A percentile compares a stretch with the other conserved stretches of the same genome.
phyloP scores from a whole-genome alignment of 2,329 filamentous ascomycete genomes.

The Zymoseptoria brevis region DNA sequence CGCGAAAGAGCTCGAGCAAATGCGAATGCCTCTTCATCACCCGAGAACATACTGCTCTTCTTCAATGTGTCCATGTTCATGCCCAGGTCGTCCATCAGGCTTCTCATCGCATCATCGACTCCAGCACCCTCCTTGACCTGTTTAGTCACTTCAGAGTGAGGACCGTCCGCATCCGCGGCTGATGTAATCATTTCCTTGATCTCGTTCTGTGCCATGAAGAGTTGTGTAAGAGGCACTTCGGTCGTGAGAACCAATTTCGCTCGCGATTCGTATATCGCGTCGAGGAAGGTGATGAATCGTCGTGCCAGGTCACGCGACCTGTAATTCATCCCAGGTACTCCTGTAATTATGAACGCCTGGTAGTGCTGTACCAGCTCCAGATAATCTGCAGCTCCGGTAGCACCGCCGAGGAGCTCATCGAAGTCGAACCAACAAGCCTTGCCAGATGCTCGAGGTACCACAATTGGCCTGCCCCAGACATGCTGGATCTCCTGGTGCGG shows the following conservation, averaged over 20 bases:
- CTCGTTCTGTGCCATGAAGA: conserved; percentile 53
- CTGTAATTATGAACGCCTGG: conserved; percentile 84
- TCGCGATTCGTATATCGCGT: conserved; percentile 85
- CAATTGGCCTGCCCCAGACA: conserved; percentile 88
- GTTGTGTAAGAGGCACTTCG: conserved; percentile 71
- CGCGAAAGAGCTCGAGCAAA: conserved; percentile 83
- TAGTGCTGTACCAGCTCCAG: conserved; percentile 85
- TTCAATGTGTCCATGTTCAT: conserved; percentile 79
- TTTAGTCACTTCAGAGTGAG: conserved; percentile 16
- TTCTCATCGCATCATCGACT: conserved; percentile 63
- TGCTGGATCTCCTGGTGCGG: conserved; percentile 71
- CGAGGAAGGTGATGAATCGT: conserved; percentile 69
- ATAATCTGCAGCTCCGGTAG: conserved; percentile 91
- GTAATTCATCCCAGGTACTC: conserved; percentile 85
- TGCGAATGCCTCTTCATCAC: conserved; percentile 93
- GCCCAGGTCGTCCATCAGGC: conserved; percentile 79
- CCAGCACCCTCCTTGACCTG: conserved; percentile 31
- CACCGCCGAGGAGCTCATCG: conserved; percentile 77
- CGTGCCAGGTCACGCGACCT: conserved; percentile 78
- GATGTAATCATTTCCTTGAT: conserved; percentile 39
- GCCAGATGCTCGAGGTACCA: conserved; percentile 80
- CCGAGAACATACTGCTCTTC: conserved; percentile 77
- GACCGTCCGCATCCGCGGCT: conserved; percentile 21
- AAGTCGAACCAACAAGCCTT: conserved; percentile 87
- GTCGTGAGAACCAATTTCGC: conserved; percentile 95